phyloP scores from a whole-genome alignment of 2,329 filamentous ascomycete genomes.

The Chrysoporthe cubensis region DNA sequence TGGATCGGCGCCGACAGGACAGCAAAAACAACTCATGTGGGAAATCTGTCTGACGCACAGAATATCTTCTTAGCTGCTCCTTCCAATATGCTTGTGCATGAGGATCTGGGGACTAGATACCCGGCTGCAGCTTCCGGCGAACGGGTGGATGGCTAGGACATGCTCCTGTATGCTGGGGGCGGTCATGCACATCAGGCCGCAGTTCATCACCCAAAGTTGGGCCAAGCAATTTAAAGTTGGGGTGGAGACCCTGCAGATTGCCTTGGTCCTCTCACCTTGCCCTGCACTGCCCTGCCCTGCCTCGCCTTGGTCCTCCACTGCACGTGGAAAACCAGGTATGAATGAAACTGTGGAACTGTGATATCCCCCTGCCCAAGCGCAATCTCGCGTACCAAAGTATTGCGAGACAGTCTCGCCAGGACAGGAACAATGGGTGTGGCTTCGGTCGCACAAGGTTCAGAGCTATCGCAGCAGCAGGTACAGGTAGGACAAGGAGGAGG shows the following conservation, averaged over 20 bases:
- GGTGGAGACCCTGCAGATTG: slow-evolving; percentile 10
- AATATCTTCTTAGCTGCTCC: neutral
- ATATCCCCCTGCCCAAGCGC: neutral
- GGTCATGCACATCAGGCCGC: neutral
- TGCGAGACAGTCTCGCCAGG: neutral
- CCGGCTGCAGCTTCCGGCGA: slow-evolving; percentile 1
- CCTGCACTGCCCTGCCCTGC: neutral
- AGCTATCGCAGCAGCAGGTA: too few relatives aligned
- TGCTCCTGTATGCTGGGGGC: neutral
- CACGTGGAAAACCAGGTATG: slow-evolving; percentile 1
- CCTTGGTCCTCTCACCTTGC: neutral
- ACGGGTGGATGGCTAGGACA: neutral
- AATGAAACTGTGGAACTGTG: neutral
- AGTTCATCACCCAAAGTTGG: neutral
- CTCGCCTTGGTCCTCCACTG: neutral
- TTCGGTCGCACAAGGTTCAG: neutral
- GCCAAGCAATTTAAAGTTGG: slow-evolving; percentile 10
- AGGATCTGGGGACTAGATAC: neutral
- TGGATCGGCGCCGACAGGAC: neutral
- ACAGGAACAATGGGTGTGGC: neutral
- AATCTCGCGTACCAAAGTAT: neutral
- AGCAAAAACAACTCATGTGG: neutral
- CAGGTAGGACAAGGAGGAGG: neutral
- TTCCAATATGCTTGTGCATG: slow-evolving; percentile 3
- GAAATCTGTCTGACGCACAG: neutral